Evolutionary conservation across 2,329 filamentous ascomycete genomes (phyloP), one percentile per base, ranked within the genome.

Genomic region (Pezicula radicicola): DNA sequence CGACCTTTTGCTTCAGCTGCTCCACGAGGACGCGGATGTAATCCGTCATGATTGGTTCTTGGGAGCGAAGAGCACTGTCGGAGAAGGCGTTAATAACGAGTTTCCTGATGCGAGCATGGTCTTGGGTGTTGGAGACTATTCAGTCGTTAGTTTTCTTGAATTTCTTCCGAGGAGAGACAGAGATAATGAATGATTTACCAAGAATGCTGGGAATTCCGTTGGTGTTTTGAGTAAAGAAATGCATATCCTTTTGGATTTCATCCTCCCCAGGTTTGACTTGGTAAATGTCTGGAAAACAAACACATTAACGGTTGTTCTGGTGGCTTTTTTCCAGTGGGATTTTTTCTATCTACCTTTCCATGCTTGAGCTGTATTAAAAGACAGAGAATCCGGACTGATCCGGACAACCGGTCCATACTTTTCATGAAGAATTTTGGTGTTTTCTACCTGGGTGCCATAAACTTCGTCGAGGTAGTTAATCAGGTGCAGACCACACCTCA

Each of bases 21-120:
- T 8, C 33, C 33, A 36, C 15, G 9, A 36, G 33, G 15, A 36
- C 9, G 9, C 15, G 9, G 33, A 15, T 15, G 15, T 36, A 36
- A 8, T 36, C 9, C 15, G 33, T 15, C 33, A 36, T 36, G 33
- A 36, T 8, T 15, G 48, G 47, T 46, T 68, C 66, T 49, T 68
- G 65, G 21, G 63, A 60, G 18, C 52, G 21, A 15, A 68, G 50
- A 1, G 65, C 58, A 33, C 57, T 61, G 4, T 53, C 55, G 10
- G 63, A 64, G 44, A 68, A 68, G 25, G 63, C 64, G 25, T 61
- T 42, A 7, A 55, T 52, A 6, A 67, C 48, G 6, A 59, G 44
- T 46, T 55, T 60, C 19, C 59, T 55, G 51, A 65, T 59, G 21
- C 55, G 52, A 3, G 49, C 46, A 48, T 68, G 66, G 33, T 36